Evolutionary conservation across 1,139 yeast species (phyloP).

Genomic region (Suhomyces choctaworum): DNA sequence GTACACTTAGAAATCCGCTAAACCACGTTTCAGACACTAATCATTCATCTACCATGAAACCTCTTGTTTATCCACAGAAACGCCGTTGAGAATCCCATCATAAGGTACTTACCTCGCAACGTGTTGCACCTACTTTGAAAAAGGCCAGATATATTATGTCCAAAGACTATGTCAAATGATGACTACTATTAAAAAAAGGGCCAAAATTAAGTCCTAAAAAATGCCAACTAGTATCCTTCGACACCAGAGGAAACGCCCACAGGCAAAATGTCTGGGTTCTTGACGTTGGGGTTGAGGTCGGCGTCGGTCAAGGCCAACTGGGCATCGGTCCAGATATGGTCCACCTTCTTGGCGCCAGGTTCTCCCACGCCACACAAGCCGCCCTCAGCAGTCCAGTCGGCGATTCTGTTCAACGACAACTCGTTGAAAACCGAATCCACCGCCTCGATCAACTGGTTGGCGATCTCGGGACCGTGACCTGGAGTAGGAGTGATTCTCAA

Average conservation of each 20-base stretch:
- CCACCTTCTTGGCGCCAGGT: constrained; percentile 39
- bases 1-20: no score
- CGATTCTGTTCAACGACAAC: constrained; percentile 69
- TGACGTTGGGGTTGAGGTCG: constrained; percentile 65
- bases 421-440: constrained; percentile 79
- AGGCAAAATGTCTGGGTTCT: constrained; percentile 58
- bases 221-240: constrained; percentile 3
- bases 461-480: constrained; percentile 78
- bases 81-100: no score
- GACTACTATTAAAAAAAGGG: not conserved
- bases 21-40: no score
- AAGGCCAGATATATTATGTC: not conserved
- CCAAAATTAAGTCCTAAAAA: not conserved
- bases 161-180: no score
- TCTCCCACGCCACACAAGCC: constrained; percentile 90
- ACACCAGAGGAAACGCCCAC: constrained; percentile 73
- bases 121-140: constrained; percentile 6
- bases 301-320: constrained; percentile 64
- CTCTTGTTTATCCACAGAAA: no score
- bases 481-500: constrained; percentile 98
- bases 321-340: constrained; percentile 80
- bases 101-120: no score
- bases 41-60: no score
- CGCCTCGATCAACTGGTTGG: constrained; percentile 75
- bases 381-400: constrained; percentile 77